Percentiles rank a stretch among this genome's conserved stretches.
phyloP scores from a whole-genome alignment of 2,329 filamentous ascomycete genomes.

The Fusarium sp. region DNA sequence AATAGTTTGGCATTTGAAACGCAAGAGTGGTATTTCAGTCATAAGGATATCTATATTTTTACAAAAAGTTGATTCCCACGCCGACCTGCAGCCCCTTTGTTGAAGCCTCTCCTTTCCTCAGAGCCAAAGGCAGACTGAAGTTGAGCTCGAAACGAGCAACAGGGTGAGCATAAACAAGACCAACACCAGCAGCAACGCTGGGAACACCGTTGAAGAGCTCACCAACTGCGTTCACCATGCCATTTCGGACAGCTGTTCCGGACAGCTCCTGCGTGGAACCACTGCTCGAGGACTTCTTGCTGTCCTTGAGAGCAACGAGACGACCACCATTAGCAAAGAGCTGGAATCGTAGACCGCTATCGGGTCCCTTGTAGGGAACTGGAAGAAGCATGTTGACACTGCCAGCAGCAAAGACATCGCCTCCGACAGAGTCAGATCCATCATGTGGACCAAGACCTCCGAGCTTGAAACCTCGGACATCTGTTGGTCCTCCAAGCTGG shows the following conservation, averaged over 20 bases:
- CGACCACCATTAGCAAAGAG: constrained; percentile 91
- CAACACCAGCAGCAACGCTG: constrained; percentile 86
- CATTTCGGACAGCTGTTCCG: constrained; percentile 58
- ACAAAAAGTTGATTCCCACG: constrained; percentile 97
- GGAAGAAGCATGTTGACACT: constrained; percentile 88
- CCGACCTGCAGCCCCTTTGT: constrained; percentile 94
- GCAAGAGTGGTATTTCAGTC: constrained; percentile 22
- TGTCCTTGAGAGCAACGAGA: constrained; percentile 77
- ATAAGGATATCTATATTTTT: constrained; percentile 46
- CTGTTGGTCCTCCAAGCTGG: constrained; percentile 91
- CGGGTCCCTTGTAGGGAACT: constrained; percentile 80
- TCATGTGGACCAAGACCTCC: constrained; percentile 90
- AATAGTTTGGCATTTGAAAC: constrained; percentile 3
- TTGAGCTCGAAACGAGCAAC: constrained; percentile 95
- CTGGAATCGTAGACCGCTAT: constrained; percentile 87
- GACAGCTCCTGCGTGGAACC: constrained; percentile 47
- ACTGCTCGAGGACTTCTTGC: constrained; percentile 58
- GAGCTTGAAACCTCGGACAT: constrained; percentile 92
- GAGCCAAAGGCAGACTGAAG: constrained; percentile 86
- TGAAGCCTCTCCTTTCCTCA: constrained; percentile 83
- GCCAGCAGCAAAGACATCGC: constrained; percentile 90
- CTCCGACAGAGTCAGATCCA: constrained; percentile 84
- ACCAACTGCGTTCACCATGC: constrained; percentile 69
- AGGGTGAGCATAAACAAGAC: constrained; percentile 93
- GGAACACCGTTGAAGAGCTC: constrained; percentile 81